These are phyloP conservation scores for Magnaporthiopsis rhizophila DNA, from an alignment of 2,329 filamentous ascomycete genomes.

Conservation along the genomic window DNA sequence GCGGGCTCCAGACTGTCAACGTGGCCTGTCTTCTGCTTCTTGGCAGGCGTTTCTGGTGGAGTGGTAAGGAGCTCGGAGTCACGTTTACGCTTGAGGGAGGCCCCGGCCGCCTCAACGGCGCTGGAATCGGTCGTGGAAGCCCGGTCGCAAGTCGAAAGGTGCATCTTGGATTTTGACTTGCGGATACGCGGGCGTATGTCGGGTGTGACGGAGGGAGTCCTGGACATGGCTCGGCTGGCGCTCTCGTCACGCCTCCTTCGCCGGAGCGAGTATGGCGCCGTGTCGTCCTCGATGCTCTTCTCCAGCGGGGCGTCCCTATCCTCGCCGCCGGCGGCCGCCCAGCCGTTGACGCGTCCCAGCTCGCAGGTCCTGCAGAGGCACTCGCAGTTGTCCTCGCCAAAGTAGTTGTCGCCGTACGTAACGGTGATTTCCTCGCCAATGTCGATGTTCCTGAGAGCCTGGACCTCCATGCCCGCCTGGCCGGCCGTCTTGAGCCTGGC, in stretches of 20 bases:
- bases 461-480: constrained; percentile 81
- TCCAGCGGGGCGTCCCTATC: constrained; percentile 37
- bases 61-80: constrained; percentile 38
- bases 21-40: constrained; percentile 34
- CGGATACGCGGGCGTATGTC: constrained; percentile 44
- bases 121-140: constrained; percentile 26
- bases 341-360: constrained; percentile 66
- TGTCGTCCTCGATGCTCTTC: constrained; percentile 46
- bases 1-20: not conserved
- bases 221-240: constrained; percentile 33
- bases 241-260: constrained; percentile 44
- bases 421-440: constrained; percentile 94
- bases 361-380: constrained; percentile 90
- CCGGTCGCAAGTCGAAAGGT: constrained; percentile 8
- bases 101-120: constrained; percentile 15
- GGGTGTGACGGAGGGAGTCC: constrained; percentile 49
- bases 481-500: constrained; percentile 78
- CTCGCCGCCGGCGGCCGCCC: constrained; percentile 48
- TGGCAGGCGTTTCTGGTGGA: constrained; percentile 47
- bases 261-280: constrained; percentile 48
- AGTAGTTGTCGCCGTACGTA: constrained; percentile 92
- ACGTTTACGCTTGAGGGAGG: constrained; percentile 32
- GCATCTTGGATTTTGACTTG: constrained; percentile 25
- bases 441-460: constrained; percentile 73
- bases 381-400: constrained; percentile 90